Conservation (phyloP, 176 grass and related monocot species). For the Musa beccarii region DNA sequence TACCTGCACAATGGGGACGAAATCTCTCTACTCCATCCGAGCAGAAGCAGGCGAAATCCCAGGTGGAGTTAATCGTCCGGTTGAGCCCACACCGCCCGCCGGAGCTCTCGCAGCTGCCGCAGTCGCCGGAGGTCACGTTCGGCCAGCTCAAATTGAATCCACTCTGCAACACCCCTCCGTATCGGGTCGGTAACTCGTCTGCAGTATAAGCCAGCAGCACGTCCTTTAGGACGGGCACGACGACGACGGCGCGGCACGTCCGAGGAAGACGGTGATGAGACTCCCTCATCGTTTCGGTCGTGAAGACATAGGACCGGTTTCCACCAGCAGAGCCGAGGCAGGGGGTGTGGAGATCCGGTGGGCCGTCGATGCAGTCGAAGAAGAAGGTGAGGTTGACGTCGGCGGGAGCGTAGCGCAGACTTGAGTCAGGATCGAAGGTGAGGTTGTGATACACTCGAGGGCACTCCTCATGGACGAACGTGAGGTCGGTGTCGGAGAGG, state of each 20-base stretch:
- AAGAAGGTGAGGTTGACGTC: slow-evolving; percentile 18
- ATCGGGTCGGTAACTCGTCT: not conserved
- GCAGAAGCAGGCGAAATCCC: slow-evolving; percentile 1
- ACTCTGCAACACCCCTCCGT: not conserved
- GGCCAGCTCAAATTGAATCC: slow-evolving; percentile 7
- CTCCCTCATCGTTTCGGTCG: not conserved
- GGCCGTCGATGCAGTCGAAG: not conserved
- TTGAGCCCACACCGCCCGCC: not conserved
- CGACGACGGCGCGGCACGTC: not conserved
- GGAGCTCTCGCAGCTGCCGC: not conserved
- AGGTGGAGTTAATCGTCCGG: not conserved
- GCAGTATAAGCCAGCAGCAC: not conserved
- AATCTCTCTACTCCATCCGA: not conserved
- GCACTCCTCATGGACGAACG: rapidly evolving
- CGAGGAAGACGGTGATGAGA: not conserved
- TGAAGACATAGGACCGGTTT: not conserved
- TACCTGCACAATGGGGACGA: not conserved
- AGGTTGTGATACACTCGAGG: not conserved
- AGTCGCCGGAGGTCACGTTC: not conserved
- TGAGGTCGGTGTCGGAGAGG: slow-evolving; percentile 26
- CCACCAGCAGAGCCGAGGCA: not conserved
- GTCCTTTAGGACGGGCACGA: not conserved
- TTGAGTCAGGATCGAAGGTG: not conserved
- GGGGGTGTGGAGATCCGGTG: not conserved
- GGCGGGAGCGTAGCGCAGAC: not conserved